Evolutionary conservation across 305 asterid genomes (phyloP), one percentile per base, ranked within the genome.

Genomic region (Plantago lanceolata): DNA sequence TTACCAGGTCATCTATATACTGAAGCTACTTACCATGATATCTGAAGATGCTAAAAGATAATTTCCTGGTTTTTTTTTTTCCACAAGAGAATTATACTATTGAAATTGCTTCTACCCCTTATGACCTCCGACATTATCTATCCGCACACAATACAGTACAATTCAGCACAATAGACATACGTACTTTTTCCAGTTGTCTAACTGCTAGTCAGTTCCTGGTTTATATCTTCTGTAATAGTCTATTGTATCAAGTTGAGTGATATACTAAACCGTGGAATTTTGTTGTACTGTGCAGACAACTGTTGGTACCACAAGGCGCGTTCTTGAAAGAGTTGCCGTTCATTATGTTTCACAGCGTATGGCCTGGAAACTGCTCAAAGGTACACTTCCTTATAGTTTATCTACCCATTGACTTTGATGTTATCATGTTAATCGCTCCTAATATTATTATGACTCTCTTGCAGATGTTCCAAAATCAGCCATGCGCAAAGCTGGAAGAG

Each of bases 341-440:
- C 92, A 87, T 61, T 77, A 86, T 70, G 83, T 79, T 74, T 93
- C 99, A 56, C 96, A 73, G 59, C 89, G 95, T 49, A 63, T 85
- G 85, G 96, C 99, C 57, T 90, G 96, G 89, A 93, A 93, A 69
- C 96, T 93, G 67, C 88, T 93, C 76, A 93, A 93, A 82, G 97
- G 98, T 92, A 77, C 52, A 58, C 57, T 54, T 73, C 61, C 19
- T 11, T 31, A 8, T 18, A 6, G 35, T 19, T 16, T 44, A 13
- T 44, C 20, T 37, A 58, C 14, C 61, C 29, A 47, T 28, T 68
- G 50, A 21, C 37, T 71, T 47, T 21, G 33, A 31, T 19, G 0
- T 28, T 26, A 15, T 45, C 0, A 3, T 19, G 28, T 12, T 1
- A 1, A 49, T 71, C 69, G n/a, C 19, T 33, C 12, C 66, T 28